Evolutionary conservation across 73 alveolate species (phyloP), one percentile per base, ranked within the genome.

Genomic region (Breviolum minutum): DNA sequence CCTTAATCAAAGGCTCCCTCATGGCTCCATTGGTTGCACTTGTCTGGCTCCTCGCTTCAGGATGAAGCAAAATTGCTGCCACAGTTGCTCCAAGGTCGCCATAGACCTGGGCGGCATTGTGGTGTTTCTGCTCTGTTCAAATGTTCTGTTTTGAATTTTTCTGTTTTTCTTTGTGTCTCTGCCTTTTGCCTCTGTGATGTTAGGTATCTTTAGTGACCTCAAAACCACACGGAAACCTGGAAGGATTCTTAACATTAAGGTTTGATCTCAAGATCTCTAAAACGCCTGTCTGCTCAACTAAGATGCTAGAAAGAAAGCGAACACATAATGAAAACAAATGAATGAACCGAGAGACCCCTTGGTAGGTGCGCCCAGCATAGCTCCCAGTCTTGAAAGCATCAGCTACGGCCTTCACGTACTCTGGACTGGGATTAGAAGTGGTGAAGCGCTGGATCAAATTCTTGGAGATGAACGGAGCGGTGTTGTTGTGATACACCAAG

Each of bases 11-110:
- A 12, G 98, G 98, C 81, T 92, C 98, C 81, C 98, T 54, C 48
- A 92, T 70, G 3, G 98, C 86, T 14, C 98, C 91, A 19, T 54
- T 60, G 22, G 98, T 27, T 32, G 89, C 80, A 30, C 40, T 32
- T 20, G 73, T 63, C 30, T 83, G 84, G 77, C 82, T 27, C 24
- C 90, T 84, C 5, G 99, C 99, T 68, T 94, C 99, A 22, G 94
- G 99, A 83, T 63, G 91, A 22, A 94, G 94, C 62, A 94, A 63
- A 19, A 80, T 48, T 32, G 99, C 93, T 12, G 99, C 99, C 24
- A 66, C 99, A 32, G 99, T 71, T 4, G 99, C 99, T 16, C 76
- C 99, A 17, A 94, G 85, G 76, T 94, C 99, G 6, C 99, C 99
- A 20, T 94, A 94, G 29, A 48, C 98, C 98, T 92, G 48, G 8